Evolutionary conservation across 257 asterid genomes (phyloP).

Genomic region (Catharanthus roseus): DNA sequence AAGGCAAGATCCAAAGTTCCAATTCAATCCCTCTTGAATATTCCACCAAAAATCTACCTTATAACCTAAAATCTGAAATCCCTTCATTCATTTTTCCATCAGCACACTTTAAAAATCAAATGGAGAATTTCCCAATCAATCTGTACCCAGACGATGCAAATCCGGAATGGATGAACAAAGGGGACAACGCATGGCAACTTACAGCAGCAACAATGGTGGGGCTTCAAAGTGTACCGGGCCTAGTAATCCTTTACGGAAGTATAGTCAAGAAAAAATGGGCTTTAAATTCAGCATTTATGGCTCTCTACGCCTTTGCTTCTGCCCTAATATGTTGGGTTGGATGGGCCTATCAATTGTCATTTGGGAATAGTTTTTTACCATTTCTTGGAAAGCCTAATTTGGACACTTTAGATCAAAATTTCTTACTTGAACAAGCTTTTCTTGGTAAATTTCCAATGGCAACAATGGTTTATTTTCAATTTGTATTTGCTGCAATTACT

Average conservation of each 20-base stretch:
- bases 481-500: constrained; percentile 76
- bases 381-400: constrained; percentile 50
- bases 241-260: constrained; percentile 68
- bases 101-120: not conserved
- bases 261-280: constrained; percentile 89
- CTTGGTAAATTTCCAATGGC: constrained; percentile 46
- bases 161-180: constrained; percentile 68
- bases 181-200: constrained; percentile 81
- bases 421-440: constrained; percentile 32
- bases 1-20: too few relatives aligned
- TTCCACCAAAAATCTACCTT: too few relatives aligned
- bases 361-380: constrained; percentile 41
- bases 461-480: constrained; percentile 75
- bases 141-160: constrained; percentile 31
- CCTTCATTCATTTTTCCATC: too few relatives aligned
- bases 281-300: constrained; percentile 79
- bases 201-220: constrained; percentile 74
- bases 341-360: constrained; percentile 69
- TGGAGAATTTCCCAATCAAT: constrained; percentile 39
- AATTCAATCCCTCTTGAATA: too few relatives aligned
- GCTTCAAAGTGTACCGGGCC: constrained; percentile 67
- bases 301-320: constrained; percentile 71
- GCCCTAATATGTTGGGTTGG: constrained; percentile 78
- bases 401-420: constrained; percentile 48
- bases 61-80: too few relatives aligned